phyloP scores from a whole-genome alignment of 2,329 filamentous ascomycete genomes.

The Aureobasidium sp. region DNA sequence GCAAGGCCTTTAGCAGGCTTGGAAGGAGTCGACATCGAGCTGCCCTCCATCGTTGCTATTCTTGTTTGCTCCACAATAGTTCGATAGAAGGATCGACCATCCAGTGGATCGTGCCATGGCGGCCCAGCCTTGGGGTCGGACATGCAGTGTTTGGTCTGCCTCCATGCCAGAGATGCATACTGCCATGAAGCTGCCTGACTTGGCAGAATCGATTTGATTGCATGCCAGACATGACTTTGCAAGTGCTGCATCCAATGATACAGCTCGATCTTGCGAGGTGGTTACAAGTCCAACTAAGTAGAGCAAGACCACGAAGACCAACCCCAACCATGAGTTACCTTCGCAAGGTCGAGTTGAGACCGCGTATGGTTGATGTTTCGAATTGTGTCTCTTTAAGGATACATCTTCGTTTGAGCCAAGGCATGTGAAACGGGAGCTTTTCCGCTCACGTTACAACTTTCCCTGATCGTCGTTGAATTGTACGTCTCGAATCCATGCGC shows the following conservation, averaged over 20 bases:
- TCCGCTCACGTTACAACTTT: background rate
- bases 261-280: background rate
- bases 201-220: background rate
- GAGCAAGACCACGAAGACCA: background rate
- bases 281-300: background rate
- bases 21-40: background rate
- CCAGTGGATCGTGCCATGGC: slow-evolving; percentile 4
- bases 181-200: background rate
- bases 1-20: background rate
- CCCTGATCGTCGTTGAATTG: background rate
- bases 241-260: background rate
- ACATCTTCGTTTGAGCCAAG: background rate
- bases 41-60: background rate
- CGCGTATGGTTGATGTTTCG: background rate
- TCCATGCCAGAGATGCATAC: background rate
- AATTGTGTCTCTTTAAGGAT: background rate
- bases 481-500: background rate
- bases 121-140: background rate
- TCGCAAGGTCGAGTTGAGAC: background rate
- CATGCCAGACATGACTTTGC: background rate
- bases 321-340: background rate
- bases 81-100: background rate
- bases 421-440: background rate
- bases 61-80: background rate
- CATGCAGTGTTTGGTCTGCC: background rate